phyloP scores from a whole-genome alignment of 169 alveolate genomes.

The Cyclospora cayetanensis region DNA sequence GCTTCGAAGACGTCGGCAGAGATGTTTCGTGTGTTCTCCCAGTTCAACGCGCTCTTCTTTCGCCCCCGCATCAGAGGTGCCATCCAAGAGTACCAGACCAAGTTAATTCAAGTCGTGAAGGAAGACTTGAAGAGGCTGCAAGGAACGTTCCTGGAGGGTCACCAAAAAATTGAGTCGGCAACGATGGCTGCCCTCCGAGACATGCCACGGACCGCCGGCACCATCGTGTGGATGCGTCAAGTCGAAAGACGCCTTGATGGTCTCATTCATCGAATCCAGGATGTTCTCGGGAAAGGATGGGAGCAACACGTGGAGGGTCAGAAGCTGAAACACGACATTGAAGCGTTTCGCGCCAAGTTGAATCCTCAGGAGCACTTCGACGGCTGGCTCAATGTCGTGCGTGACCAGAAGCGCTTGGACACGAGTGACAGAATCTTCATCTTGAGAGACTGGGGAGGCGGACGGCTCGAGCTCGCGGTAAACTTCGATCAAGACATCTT shows the following conservation, averaged over 20 bases:
- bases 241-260: conserved; percentile 86
- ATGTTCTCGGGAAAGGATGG: conserved; percentile 95
- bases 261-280: conserved; percentile 85
- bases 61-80: conserved; percentile 97
- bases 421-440: conserved; percentile 70
- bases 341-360: conserved; percentile 88
- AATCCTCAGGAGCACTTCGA: conserved; percentile 81
- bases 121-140: conserved; percentile 91
- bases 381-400: conserved; percentile 86
- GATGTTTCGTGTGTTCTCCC: conserved; percentile 94
- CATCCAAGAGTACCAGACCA: conserved; percentile 96
- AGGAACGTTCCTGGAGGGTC: conserved; percentile 90
- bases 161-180: conserved; percentile 90
- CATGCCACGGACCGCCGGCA: conserved; percentile 95
- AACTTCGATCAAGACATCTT: conserved; percentile 80
- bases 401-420: conserved; percentile 79
- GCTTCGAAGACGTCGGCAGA: conserved; percentile 95
- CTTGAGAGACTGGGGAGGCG: conserved; percentile 66
- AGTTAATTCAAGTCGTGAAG: conserved; percentile 88
- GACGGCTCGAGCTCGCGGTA: conserved; percentile 79
- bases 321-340: conserved; percentile 92
- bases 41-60: conserved; percentile 95
- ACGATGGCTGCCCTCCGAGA: conserved; percentile 91
- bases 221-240: conserved; percentile 95
- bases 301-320: conserved; percentile 94